Evolutionary conservation across 805 yeast species (phyloP).

Genomic region (Ogataea thermomethanolica): DNA sequence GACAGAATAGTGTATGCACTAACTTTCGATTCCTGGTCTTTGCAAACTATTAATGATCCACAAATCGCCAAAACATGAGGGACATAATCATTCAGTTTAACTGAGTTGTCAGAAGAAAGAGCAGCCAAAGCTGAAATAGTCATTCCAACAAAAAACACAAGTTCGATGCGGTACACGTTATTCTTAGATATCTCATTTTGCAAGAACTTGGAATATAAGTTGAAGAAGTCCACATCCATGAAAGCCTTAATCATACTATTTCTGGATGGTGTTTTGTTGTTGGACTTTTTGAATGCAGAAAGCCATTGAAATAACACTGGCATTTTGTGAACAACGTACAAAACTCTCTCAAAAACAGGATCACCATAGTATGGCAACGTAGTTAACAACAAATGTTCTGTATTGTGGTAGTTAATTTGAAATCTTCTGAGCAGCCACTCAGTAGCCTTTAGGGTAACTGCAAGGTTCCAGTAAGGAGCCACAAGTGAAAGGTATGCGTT

Average conservation of each 20-base stretch:
- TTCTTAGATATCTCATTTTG: conserved; percentile 47
- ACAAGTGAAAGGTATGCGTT: conserved; percentile 68
- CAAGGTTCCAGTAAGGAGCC: conserved; percentile 72
- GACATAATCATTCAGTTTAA: conserved; percentile 45
- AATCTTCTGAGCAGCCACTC: conserved; percentile 96
- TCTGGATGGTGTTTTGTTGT: conserved; percentile 57
- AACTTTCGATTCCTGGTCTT: conserved; percentile 61
- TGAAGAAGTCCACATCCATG: conserved; percentile 63
- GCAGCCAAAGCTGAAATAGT: conserved; percentile 68
- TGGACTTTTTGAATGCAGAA: conserved; percentile 55
- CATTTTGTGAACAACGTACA: conserved; percentile 64
- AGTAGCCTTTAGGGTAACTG: conserved; percentile 74
- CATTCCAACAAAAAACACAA: conserved; percentile 75
- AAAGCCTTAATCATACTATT: conserved; percentile 70
- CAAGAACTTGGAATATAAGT: conserved; percentile 58
- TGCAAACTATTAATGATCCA: conserved; percentile 49
- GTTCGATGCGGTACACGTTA: conserved; percentile 61
- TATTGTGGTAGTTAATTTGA: conserved; percentile 75
- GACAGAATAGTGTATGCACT: conserved; percentile 81
- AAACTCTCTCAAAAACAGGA: conserved; percentile 69
- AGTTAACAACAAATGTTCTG: conserved; percentile 68
- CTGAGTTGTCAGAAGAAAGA: conserved; percentile 39
- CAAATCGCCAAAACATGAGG: conserved; percentile 58
- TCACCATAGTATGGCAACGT: conserved; percentile 77
- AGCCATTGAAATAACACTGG: conserved; percentile 83